Base-by-base conservation (phyloP, 805 yeast genomes). In the Clavispora carvajalis region DNA sequence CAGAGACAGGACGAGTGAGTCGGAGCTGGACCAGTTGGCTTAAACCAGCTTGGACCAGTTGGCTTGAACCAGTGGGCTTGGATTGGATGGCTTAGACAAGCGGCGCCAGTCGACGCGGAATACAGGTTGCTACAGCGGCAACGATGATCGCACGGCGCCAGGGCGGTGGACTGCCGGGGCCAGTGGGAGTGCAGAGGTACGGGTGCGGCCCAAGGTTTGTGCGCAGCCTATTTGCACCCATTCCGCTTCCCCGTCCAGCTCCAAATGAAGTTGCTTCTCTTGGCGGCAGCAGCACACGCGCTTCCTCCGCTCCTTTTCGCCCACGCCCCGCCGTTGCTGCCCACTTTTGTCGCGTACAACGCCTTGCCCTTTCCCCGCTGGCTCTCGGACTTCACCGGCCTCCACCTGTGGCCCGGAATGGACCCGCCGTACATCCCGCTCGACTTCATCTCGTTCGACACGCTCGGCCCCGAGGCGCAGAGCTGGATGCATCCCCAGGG, bases 391-490 rank as follows among this genome's bases (percentile, higher is more conserved):
- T 73, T 85, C 48, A 87, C 96, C 1, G 90, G 91, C 0, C 55
- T 88, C 38, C 61, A 49, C 0, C 71, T 72, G 39, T 90, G 98
- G 98, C 98, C 98, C 0, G 90, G 83, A 0, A 57, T 76, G 33
- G 80, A 80, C 39, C 96, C 97, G 3, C 96, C 97, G 0, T 90
- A 86, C 58, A 82, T 90, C 28, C 89, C 95, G 2, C 62, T 86
- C 45, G 85, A 80, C 49, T 83, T 81, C 50, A 77, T 87, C 45
- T 76, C 85, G 53, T 62, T 86, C 34, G 46, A 53, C 5, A 53
- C 56, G 21, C 67, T 86, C 18, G 86, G 87, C 3, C 33, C 36
- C 5, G 52, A 60, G 6, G 61, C 67, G 43, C 66, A 73, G 17
- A 3, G 7, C 4, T 46, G 47, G 52, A 57, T 60, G 1, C 79